Percentiles rank a stretch among this genome's conserved stretches.
These are phyloP conservation scores for Thermothielavioides terrestris DNA, from an alignment of 495 filamentous ascomycete species.

Conservation along the genomic window DNA sequence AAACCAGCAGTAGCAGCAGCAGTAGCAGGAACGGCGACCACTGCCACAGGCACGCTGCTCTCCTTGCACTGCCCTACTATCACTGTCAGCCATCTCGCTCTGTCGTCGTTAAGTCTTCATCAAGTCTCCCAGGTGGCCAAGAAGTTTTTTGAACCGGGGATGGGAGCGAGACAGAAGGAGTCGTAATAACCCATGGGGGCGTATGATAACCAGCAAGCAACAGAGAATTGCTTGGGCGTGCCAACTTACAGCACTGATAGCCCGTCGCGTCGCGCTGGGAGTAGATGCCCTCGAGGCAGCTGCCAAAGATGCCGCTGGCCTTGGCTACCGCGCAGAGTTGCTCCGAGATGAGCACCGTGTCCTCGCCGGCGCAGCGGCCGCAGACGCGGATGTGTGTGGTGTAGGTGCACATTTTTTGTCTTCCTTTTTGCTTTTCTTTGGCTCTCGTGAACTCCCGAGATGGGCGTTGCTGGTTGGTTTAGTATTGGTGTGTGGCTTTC, in stretches of 20 bases:
- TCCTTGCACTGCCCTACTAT: slow-evolving; percentile 37
- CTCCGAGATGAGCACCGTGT: slow-evolving; percentile 39
- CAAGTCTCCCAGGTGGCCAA: no score
- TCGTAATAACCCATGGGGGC: no score
- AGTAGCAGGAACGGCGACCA: neutral
- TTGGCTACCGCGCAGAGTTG: slow-evolving; percentile 26
- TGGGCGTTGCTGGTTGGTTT: neutral
- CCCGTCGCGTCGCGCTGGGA: slow-evolving; percentile 23
- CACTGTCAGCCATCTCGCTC: no score
- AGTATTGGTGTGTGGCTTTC: neutral
- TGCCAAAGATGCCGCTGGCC: slow-evolving; percentile 30
- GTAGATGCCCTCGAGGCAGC: slow-evolving; percentile 27
- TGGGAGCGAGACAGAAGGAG: no score
- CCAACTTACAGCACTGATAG: slow-evolving; percentile 37
- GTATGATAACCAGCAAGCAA: no score
- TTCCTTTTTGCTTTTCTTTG: neutral
- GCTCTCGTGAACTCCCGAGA: no score
- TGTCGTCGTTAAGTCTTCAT: no score
- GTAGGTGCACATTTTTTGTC: slow-evolving; percentile 33
- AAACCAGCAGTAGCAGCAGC: neutral
- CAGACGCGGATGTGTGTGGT: slow-evolving; percentile 34
- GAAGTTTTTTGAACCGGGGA: no score
- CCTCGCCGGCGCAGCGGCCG: slow-evolving; percentile 27
- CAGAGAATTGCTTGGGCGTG: no score
- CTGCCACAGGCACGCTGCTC: neutral